These are phyloP conservation scores for Geotrichum ghanense DNA, from an alignment of 805 yeast genomes.

Conservation along the genomic window DNA sequence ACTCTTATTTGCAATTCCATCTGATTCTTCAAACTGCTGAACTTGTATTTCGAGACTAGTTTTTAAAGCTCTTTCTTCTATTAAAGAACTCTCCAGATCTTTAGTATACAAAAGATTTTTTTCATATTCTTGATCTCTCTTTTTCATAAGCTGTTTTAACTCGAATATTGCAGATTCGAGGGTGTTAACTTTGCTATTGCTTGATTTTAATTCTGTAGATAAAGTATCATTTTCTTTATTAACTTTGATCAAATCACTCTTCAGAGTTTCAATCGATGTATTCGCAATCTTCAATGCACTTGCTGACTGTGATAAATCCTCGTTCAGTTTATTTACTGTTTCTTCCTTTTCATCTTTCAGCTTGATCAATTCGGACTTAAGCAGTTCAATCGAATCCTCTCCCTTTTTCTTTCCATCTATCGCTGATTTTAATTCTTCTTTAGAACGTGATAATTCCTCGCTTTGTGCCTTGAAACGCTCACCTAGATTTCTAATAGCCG, in stretches of 20 bases:
- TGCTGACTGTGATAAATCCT: conserved; percentile 22
- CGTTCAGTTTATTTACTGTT: no score
- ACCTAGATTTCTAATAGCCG: conserved; percentile 30
- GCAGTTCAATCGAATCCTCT: conserved; percentile 7
- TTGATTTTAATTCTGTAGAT: conserved; percentile 19
- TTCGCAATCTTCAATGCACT: conserved; percentile 26
- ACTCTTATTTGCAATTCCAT: conserved; percentile 16
- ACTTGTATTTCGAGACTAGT: conserved; percentile 14
- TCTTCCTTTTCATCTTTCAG: no score
- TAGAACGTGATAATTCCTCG: conserved; percentile 22
- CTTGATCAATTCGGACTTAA: no score
- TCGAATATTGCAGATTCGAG: conserved; percentile 14
- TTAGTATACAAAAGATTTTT: conserved; percentile 13
- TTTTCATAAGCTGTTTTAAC: conserved; percentile 14
- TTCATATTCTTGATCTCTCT: conserved; percentile 7
- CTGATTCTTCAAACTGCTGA: conserved; percentile 24
- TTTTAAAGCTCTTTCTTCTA: conserved; percentile 18
- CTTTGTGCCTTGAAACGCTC: conserved; percentile 34
- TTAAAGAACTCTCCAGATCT: conserved; percentile 25
- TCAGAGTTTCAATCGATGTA: conserved; percentile 10
- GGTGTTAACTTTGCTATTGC: conserved; percentile 14
- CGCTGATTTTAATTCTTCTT: conserved; percentile 22
- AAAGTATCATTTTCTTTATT: conserved; percentile 20
- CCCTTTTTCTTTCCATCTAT: conserved; percentile 27
- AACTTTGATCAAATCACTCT: conserved; percentile 27